A percentile compares a stretch with the other conserved stretches of the same genome.
These are phyloP conservation scores for Conoideocrella luteorostrata DNA, from an alignment of 2,329 filamentous ascomycete genomes.

Conservation along the genomic window DNA sequence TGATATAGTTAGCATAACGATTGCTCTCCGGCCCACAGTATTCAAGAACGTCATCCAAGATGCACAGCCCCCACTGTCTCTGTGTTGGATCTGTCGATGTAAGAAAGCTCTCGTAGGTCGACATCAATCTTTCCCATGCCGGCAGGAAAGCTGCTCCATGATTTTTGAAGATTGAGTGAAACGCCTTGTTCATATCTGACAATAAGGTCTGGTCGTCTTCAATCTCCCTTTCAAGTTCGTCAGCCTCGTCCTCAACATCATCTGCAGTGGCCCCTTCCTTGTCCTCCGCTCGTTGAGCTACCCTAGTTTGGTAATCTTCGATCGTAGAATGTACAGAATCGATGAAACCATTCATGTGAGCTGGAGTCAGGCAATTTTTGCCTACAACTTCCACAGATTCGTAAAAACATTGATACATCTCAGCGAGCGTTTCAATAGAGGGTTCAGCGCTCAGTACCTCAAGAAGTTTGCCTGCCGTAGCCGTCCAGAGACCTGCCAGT, in stretches of 20 bases:
- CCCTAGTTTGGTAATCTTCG: slow-evolving; percentile 86
- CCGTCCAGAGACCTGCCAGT: slow-evolving; percentile 75
- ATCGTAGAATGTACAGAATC: slow-evolving; percentile 78
- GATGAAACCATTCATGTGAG: slow-evolving; percentile 84
- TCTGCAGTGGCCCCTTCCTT: slow-evolving; percentile 66
- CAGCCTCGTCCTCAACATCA: slow-evolving; percentile 83
- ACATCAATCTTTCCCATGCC: slow-evolving; percentile 78
- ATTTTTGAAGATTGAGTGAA: slow-evolving; percentile 98
- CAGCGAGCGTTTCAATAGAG: slow-evolving; percentile 89
- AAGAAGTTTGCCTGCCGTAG: slow-evolving; percentile 81
- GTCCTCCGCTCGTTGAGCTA: slow-evolving; percentile 77
- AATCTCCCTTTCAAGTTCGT: slow-evolving; percentile 83
- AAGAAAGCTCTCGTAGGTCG: slow-evolving; percentile 81
- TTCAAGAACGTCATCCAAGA: slow-evolving; percentile 96
- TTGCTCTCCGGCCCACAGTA: slow-evolving; percentile 89
- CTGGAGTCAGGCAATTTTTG: slow-evolving; percentile 68
- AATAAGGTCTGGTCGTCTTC: slow-evolving; percentile 96
- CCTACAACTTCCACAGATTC: slow-evolving; percentile 94
- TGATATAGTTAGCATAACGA: slow-evolving; percentile 79
- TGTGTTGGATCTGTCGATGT: slow-evolving; percentile 78
- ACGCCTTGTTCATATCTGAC: slow-evolving; percentile 99
- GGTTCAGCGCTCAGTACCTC: slow-evolving; percentile 92
- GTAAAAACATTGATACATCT: slow-evolving; percentile 99
- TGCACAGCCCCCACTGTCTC: slow-evolving; percentile 97
- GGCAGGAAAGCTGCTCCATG: slow-evolving; percentile 79